Conservation (phyloP, 495 filamentous ascomycete species). For the Aspergillus leporis region DNA sequence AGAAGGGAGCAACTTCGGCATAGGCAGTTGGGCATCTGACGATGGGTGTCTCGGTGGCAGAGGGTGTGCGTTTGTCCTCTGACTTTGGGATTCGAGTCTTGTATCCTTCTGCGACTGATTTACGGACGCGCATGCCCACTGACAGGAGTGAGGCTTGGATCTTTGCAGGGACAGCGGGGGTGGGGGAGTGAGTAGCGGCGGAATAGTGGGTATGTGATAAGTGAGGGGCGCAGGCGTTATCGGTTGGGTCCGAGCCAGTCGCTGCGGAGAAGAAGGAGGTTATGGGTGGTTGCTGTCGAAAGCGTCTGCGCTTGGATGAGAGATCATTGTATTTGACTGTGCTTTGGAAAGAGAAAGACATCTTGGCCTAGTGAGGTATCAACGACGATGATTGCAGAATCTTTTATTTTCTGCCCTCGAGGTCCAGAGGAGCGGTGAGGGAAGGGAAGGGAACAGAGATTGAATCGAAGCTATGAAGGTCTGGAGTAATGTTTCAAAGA, state of each 20-base stretch:
- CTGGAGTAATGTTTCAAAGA: not conserved
- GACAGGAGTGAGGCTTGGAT: slow-evolving; percentile 78
- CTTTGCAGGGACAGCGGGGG: slow-evolving; percentile 54
- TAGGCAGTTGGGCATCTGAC: slow-evolving; percentile 22
- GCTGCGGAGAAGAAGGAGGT: slow-evolving; percentile 41
- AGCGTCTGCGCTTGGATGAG: slow-evolving; percentile 45
- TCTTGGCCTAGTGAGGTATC: slow-evolving; percentile 1
- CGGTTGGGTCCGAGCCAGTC: slow-evolving; percentile 11
- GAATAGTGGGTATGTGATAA: slow-evolving; percentile 45
- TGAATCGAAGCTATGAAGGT: not conserved
- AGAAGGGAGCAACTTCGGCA: slow-evolving; percentile 71
- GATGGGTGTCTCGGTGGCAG: slow-evolving; percentile 22
- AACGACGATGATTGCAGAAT: not conserved
- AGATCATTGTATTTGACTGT: slow-evolving; percentile 20
- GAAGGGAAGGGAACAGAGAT: no score
- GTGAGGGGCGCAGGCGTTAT: slow-evolving; percentile 15
- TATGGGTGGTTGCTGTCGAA: slow-evolving; percentile 49
- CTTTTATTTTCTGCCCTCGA: not conserved
- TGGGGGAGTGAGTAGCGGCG: slow-evolving; percentile 41
- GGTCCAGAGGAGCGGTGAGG: not conserved
- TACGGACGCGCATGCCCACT: slow-evolving; percentile 91
- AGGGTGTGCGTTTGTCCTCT: slow-evolving; percentile 27
- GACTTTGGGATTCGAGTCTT: slow-evolving; percentile 58
- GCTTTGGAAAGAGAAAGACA: slow-evolving; percentile 6
- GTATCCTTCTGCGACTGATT: slow-evolving; percentile 88